Evolutionary conservation across 2,329 filamentous ascomycete genomes (phyloP).

Genomic region (Trichoderma endophyticum): DNA sequence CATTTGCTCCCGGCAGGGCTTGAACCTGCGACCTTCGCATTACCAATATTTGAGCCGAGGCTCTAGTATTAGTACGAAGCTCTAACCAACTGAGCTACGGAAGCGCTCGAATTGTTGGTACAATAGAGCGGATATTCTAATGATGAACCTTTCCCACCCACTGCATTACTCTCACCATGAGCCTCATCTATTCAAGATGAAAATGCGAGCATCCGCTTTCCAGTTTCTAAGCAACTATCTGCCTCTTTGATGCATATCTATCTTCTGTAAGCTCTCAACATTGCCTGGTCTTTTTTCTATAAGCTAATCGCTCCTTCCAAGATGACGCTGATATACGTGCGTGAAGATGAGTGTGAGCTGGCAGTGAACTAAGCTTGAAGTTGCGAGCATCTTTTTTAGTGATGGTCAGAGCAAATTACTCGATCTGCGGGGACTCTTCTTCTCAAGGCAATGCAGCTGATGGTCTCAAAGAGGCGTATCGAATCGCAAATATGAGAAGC

Average conservation of each 20-base stretch:
- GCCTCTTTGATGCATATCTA: not conserved
- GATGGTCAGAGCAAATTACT: not conserved
- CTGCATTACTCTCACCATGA: not conserved
- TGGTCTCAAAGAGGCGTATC: not conserved
- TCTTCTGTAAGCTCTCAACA: not conserved
- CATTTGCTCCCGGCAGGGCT: slow-evolving; percentile 19
- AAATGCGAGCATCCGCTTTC: not conserved
- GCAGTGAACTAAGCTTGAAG: not conserved
- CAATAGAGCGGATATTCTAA: not conserved
- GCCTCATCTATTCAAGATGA: not conserved
- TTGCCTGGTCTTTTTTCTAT: accelerated
- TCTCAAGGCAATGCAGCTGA: not conserved
- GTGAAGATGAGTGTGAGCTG: not conserved
- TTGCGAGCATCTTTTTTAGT: not conserved
- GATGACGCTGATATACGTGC: not conserved
- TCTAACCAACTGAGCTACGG: slow-evolving; percentile 18
- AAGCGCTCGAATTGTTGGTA: not conserved
- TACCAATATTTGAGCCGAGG: slow-evolving; percentile 5
- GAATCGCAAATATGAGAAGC: not conserved
- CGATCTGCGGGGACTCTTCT: not conserved
- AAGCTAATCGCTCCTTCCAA: accelerated
- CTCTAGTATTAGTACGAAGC: slow-evolving; percentile 9
- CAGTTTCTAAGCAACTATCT: not conserved
- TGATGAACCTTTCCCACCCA: not conserved
- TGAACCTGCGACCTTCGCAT: slow-evolving; percentile 21